phyloP scores from a whole-genome alignment of 257 asterid species.

The Verbena officinalis region DNA sequence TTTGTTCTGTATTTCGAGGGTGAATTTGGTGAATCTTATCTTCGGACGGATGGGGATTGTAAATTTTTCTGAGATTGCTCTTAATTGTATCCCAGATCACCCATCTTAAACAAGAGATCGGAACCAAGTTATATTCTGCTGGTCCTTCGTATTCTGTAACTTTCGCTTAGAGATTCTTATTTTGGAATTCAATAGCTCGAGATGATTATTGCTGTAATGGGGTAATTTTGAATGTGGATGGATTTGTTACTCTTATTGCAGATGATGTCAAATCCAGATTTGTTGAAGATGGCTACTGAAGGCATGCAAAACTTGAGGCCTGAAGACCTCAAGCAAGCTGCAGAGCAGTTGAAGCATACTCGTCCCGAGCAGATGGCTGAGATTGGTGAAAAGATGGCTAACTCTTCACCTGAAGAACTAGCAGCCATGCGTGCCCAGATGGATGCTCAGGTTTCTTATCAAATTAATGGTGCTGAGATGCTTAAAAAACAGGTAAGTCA shows the following conservation, averaged over 20 bases:
- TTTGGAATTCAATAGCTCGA: neutral
- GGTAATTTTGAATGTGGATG: constrained; percentile 9
- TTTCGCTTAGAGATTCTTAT: neutral
- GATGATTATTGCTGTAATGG: neutral
- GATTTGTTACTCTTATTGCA: constrained; percentile 38
- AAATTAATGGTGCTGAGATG: constrained; percentile 82
- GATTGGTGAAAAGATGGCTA: constrained; percentile 88
- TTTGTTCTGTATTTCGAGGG: neutral
- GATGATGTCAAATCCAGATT: constrained; percentile 99
- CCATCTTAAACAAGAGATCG: no score
- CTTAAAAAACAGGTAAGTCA: constrained; percentile 82
- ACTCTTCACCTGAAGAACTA: constrained; percentile 88
- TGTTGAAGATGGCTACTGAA: constrained; percentile 92
- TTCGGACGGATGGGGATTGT: neutral
- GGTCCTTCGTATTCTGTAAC: neutral
- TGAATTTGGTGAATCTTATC: constrained; percentile 16
- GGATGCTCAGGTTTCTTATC: constrained; percentile 84
- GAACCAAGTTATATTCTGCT: neutral
- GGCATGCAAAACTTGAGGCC: constrained; percentile 90
- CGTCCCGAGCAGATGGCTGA: constrained; percentile 94
- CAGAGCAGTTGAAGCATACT: constrained; percentile 89
- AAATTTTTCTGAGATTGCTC: constrained; percentile 3
- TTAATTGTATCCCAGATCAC: neutral
- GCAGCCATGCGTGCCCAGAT: constrained; percentile 76
- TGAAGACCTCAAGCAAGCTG: constrained; percentile 84